Conservation (phyloP, 2,329 filamentous ascomycete species). For the Phyllosticta citrichinensis region DNA sequence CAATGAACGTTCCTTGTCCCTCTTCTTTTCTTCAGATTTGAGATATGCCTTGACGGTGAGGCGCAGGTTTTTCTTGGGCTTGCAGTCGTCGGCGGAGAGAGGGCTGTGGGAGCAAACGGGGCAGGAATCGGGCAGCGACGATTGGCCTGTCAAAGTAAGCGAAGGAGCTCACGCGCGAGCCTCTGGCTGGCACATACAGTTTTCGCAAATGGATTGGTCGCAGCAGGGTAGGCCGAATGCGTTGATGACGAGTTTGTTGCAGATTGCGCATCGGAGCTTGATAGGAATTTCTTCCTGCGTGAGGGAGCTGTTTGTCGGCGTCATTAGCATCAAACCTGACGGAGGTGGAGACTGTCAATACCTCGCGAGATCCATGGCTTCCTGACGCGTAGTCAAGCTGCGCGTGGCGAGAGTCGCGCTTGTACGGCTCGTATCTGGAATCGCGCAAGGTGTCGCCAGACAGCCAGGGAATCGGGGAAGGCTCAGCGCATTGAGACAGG, state of each 20-base stretch:
- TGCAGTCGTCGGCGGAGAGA: conserved; percentile 74
- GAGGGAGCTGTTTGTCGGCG: conserved; percentile 51
- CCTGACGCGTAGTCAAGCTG: not conserved
- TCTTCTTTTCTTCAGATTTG: conserved; percentile 83
- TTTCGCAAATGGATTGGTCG: conserved; percentile 86
- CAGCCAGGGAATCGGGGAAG: conserved; percentile 1
- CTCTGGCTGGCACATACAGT: conserved; percentile 49
- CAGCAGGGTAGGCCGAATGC: conserved; percentile 89
- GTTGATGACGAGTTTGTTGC: conserved; percentile 82
- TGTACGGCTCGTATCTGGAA: not conserved
- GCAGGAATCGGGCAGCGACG: conserved; percentile 65
- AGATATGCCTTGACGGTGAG: conserved; percentile 88
- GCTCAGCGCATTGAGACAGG: conserved; percentile 4
- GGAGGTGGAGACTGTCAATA: conserved; percentile 13
- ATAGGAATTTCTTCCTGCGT: conserved; percentile 81
- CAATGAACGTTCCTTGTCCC: conserved; percentile 43
- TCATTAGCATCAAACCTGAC: conserved; percentile 11
- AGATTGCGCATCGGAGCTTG: conserved; percentile 89
- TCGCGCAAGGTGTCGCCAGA: conserved; percentile 5
- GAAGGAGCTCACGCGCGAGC: conserved; percentile 11
- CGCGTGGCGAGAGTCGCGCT: not conserved
- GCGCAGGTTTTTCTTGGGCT: conserved; percentile 79
- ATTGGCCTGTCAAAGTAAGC: conserved; percentile 51
- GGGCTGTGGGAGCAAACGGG: conserved; percentile 91
- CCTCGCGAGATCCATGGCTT: conserved; percentile 18